Evolutionary conservation across 345 rosid species (phyloP).

Genomic region (rapeseed (Brassica napus)): DNA sequence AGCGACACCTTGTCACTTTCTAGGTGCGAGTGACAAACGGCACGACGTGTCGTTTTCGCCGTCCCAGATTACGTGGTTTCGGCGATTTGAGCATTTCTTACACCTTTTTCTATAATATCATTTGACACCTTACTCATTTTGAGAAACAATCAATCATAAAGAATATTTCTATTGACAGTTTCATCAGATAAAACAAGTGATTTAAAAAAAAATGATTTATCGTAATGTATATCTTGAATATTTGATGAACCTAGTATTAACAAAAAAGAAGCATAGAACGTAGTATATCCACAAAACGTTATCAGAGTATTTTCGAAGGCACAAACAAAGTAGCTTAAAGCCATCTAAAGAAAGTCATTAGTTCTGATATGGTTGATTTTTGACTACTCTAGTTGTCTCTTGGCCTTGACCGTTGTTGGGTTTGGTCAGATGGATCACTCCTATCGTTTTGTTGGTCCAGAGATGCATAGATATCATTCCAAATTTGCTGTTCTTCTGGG

Average conservation of each 20-base stretch:
- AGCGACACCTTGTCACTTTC: neutral
- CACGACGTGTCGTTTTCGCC: neutral
- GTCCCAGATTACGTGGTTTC: neutral
- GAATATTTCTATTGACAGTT: neutral
- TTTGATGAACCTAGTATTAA: neutral
- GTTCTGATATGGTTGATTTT: neutral
- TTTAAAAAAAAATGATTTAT: too few relatives aligned
- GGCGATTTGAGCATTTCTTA: neutral
- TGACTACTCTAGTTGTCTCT: neutral
- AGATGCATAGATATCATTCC: neutral
- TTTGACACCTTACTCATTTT: neutral
- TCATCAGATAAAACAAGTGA: neutral
- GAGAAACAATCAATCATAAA: neutral
- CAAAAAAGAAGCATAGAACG: neutral
- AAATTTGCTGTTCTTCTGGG: neutral
- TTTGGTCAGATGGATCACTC: neutral
- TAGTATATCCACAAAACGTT: neutral
- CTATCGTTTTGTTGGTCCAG: neutral
- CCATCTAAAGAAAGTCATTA: neutral
- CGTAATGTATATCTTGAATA: neutral
- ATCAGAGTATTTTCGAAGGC: too few relatives aligned
- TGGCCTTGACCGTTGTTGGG: neutral
- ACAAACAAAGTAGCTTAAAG: neutral
- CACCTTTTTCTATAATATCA: neutral
- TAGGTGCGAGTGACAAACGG: neutral